Evolutionary conservation across 73 alveolate genomes (phyloP).

Genomic region (Tetrahymena elliotti): DNA sequence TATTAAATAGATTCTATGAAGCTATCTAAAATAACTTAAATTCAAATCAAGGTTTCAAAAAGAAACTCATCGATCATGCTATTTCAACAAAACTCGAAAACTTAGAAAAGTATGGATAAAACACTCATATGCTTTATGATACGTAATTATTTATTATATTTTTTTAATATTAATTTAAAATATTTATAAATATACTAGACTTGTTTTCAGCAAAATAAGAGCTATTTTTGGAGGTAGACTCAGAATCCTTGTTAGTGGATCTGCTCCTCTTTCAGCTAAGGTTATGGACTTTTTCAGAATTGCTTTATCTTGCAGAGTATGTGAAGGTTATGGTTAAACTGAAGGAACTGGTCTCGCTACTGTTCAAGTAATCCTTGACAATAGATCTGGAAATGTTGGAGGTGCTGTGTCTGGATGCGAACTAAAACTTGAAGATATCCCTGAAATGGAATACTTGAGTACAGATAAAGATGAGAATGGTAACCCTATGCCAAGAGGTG

Average conservation of each 20-base stretch:
- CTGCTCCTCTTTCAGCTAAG: conserved; percentile 89
- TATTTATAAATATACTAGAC: conserved; percentile 33
- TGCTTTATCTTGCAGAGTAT: conserved; percentile 59
- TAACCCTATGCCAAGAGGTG: conserved; percentile 84
- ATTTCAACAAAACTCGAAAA: conserved; percentile 49
- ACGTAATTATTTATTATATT: background rate
- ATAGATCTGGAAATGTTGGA: conserved; percentile 81
- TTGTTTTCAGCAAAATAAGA: conserved; percentile 43
- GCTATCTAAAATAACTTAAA: conserved; percentile 57
- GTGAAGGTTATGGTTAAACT: conserved; percentile 93
- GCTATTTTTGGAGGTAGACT: conserved; percentile 81
- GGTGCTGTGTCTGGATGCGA: conserved; percentile 75
- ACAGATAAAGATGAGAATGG: conserved; percentile 58
- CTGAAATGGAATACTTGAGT: conserved; percentile 75
- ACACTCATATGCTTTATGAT: conserved; percentile 52
- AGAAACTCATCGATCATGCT: conserved; percentile 63
- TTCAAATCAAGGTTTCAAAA: conserved; percentile 51
- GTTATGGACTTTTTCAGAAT: conserved; percentile 68
- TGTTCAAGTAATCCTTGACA: conserved; percentile 50
- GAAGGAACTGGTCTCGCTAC: conserved; percentile 76
- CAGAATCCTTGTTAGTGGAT: conserved; percentile 74
- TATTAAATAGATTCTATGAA: conserved; percentile 58
- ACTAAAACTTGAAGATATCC: conserved; percentile 81
- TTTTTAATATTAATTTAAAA: background rate
- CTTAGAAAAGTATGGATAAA: conserved; percentile 37